Percentiles rank a stretch among this genome's conserved stretches.
These are phyloP conservation scores for Marvania coccoides DNA, from an alignment of 139 green algal species.

Conservation along the genomic window DNA sequence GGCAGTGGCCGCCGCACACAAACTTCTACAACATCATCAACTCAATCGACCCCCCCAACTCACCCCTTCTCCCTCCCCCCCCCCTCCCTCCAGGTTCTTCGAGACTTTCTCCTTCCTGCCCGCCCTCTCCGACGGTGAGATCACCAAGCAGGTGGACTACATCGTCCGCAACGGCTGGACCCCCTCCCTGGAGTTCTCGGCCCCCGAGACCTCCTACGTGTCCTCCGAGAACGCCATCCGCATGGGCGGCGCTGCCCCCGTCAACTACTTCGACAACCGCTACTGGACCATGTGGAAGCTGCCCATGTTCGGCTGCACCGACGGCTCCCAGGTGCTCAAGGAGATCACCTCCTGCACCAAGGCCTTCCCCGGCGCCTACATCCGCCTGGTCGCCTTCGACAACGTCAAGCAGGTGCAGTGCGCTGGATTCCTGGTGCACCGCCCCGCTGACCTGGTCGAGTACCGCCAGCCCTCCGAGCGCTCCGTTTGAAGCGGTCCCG, in stretches of 20 bases:
- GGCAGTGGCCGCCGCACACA: too few relatives aligned
- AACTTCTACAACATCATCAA: too few relatives aligned
- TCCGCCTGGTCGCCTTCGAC: constrained; percentile 83
- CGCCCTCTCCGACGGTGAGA: constrained; percentile 80
- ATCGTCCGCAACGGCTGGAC: constrained; percentile 80
- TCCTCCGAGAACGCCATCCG: constrained; percentile 46
- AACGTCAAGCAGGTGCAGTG: constrained; percentile 65
- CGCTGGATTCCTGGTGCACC: constrained; percentile 15
- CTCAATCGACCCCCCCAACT: neutral
- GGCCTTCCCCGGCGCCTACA: constrained; percentile 88
- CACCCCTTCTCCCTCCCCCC: neutral
- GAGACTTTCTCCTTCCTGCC: constrained; percentile 99
- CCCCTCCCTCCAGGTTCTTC: constrained; percentile 68
- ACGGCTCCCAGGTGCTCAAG: constrained; percentile 80
- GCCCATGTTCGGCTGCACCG: constrained; percentile 98
- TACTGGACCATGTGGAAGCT: constrained; percentile 99
- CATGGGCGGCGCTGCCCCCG: constrained; percentile 42
- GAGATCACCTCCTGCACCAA: constrained; percentile 78
- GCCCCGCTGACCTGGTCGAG: constrained; percentile 4
- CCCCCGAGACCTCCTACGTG: constrained; percentile 62
- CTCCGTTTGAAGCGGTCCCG: constrained; percentile 8
- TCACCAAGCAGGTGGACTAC: constrained; percentile 94
- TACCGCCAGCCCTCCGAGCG: constrained; percentile 3
- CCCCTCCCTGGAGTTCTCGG: constrained; percentile 93
- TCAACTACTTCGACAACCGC: constrained; percentile 67